Evolutionary conservation across 139 green algal genomes (phyloP), one percentile per base, ranked within the genome.

Genomic region (Chlamydomonas eustigma): DNA sequence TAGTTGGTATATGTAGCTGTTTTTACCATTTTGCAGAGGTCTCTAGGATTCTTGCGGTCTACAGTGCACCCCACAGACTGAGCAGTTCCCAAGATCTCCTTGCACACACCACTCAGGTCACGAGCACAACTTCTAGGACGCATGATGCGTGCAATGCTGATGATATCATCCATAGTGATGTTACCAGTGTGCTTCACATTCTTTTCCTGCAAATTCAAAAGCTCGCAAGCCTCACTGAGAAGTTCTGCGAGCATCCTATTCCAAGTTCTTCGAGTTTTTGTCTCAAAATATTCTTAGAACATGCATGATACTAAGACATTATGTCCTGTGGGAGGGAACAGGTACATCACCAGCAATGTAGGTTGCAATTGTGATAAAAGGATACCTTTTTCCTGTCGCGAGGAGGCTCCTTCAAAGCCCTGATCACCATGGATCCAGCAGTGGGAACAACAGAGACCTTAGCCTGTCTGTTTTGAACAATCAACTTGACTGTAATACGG

Each of bases 181-280:
- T 97, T 98, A 83, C 96, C 96, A 58, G 81, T 92, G 94, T 99
- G 96, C 91, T 94, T 88, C 81, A 99, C 93, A 89, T 98, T 97
- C 90, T 99, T 99, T 76, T 97, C 94, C 92, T 97, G 86, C 75
- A 81, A 58, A n/a, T n/a, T n/a, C n/a, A n/a, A n/a, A n/a, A n/a
- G n/a, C n/a, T n/a, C n/a, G n/a, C n/a, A n/a, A n/a, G n/a, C n/a
- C n/a, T n/a, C n/a, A n/a, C n/a, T n/a, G n/a, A n/a, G n/a, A n/a
- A n/a, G n/a, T n/a, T n/a, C n/a, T n/a, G n/a, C n/a, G n/a, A n/a
- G n/a, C n/a, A n/a, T n/a, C n/a, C n/a, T n/a, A n/a, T n/a, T n/a
- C n/a, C n/a, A n/a, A n/a, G n/a, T n/a, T n/a, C n/a, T n/a, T n/a
- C n/a, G n/a, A n/a, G n/a, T n/a, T n/a, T n/a, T n/a, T n/a, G n/a